A percentile compares a stretch with the other conserved stretches of the same genome.
These are phyloP conservation scores for Lentinula boryana DNA, from an alignment of 768 basidiomycete species.

Conservation along the genomic window DNA sequence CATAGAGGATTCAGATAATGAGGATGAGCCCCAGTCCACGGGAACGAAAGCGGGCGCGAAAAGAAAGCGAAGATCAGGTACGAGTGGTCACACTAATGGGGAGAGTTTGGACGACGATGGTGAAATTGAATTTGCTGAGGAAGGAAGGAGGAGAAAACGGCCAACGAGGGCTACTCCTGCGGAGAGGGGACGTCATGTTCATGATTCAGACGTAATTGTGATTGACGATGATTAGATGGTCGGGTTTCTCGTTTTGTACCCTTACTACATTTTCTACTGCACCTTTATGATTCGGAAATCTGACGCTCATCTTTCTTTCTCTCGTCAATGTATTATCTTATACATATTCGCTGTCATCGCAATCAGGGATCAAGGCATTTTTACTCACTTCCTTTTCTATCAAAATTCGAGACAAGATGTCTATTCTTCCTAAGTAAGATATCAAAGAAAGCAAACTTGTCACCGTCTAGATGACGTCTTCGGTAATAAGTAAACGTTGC, in stretches of 20 bases:
- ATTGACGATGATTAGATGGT: not conserved
- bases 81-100: not conserved
- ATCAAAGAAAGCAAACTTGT: not conserved
- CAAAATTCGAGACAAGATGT: not conserved
- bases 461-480: not conserved
- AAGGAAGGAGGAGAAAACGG: not conserved
- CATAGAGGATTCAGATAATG: constrained; percentile 2
- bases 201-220: not conserved
- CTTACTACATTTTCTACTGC: not conserved
- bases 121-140: not conserved
- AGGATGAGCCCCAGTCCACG: not conserved
- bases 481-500: constrained; percentile 1
- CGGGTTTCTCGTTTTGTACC: not conserved
- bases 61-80: not conserved
- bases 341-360: not conserved
- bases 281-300: not conserved
- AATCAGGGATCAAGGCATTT: not conserved
- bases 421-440: not conserved
- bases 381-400: not conserved
- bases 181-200: no score
- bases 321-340: not conserved
- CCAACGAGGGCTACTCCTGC: not conserved
- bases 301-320: not conserved
- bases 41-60: not conserved
- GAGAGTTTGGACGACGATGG: not conserved